Evolutionary conservation across 176 grass and related monocot species (phyloP), one percentile per base, ranked within the genome.

Genomic region (Carex kokanica): DNA sequence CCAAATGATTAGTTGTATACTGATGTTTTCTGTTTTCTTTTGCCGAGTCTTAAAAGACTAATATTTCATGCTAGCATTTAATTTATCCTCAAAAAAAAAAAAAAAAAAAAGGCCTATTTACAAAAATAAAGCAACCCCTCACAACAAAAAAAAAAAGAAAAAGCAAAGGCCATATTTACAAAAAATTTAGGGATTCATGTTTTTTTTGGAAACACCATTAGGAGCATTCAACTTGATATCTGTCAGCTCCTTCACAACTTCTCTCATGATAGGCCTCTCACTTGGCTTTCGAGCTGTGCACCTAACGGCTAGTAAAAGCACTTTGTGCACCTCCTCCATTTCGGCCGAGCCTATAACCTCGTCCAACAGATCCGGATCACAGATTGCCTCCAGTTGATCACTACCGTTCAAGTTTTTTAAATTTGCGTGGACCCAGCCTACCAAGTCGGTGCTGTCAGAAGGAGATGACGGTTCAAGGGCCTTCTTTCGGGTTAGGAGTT

Each of bases 401-500:
- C 6, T 82, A 11, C 56, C 75, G 3, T 86, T 69, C 41, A 86
- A 65, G 7, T 61, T 10, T 17, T 79, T 55, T n/a, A 90, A 45
- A 13, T 61, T 10, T 17, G 85, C 84, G 18, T 80, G 60, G 11
- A 90, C 90, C 92, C 94, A 94, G 29, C 32, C 25, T 12, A 90
- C 90, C 41, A 97, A 92, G 85, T 92, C 88, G 18, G 23, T 83
- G 34, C 34, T 82, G 41, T 84, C 83, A 1, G 91, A 86, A 64
- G 87, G 86, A 0, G 88, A 94, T 1, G 86, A 94, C 1, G 68
- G 64, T 14, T 97, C 90, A 49, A 94, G 41, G 2, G 86, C 88
- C 78, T 4, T 88, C 78, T 80, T 94, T 52, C 92, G 84, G 17
- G 94, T 97, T 5, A 97, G 62, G 13, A 97, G 63, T 85, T 94